Percentiles rank a stretch among this genome's conserved stretches.
phyloP scores from a whole-genome alignment of 2,329 filamentous ascomycete genomes.

The Fusarium equiseti region DNA sequence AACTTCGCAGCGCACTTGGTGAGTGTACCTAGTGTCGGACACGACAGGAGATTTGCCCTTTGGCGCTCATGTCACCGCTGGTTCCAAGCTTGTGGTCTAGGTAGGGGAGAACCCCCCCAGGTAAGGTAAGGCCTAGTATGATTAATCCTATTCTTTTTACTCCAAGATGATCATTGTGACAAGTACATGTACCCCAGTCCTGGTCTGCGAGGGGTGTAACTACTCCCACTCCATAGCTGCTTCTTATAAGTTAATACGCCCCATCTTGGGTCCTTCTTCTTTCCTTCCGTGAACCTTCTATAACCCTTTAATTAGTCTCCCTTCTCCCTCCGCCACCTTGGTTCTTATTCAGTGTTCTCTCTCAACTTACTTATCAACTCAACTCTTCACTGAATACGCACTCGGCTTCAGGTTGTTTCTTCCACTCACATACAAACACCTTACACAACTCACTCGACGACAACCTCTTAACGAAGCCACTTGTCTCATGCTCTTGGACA shows the following conservation, averaged over 20 bases:
- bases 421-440: neutral
- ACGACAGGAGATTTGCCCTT: conserved; percentile 48
- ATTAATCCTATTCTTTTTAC: conserved; percentile 38
- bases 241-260: conserved; percentile 53
- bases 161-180: conserved; percentile 44
- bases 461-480: conserved; percentile 4
- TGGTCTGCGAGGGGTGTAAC: conserved; percentile 40
- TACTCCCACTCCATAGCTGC: conserved; percentile 35
- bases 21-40: conserved; percentile 10
- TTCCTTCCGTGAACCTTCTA: conserved; percentile 47
- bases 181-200: conserved; percentile 46
- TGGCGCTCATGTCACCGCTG: conserved; percentile 53
- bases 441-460: conserved; percentile 24
- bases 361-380: conserved; percentile 21
- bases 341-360: conserved; percentile 19
- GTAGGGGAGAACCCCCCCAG: conserved; percentile 2
- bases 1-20: conserved; percentile 36
- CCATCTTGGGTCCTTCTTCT: conserved; percentile 47
- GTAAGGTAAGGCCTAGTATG: conserved; percentile 39
- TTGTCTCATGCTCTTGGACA: conserved; percentile 22
- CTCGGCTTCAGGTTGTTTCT: conserved; percentile 8
- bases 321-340: conserved; percentile 33
- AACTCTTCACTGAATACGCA: conserved; percentile 8
- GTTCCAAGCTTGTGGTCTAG: conserved; percentile 51
- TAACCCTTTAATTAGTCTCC: conserved; percentile 44